Conservation (phyloP, 1,284 basidiomycete genomes). For the Xerocomus minutiporus region DNA sequence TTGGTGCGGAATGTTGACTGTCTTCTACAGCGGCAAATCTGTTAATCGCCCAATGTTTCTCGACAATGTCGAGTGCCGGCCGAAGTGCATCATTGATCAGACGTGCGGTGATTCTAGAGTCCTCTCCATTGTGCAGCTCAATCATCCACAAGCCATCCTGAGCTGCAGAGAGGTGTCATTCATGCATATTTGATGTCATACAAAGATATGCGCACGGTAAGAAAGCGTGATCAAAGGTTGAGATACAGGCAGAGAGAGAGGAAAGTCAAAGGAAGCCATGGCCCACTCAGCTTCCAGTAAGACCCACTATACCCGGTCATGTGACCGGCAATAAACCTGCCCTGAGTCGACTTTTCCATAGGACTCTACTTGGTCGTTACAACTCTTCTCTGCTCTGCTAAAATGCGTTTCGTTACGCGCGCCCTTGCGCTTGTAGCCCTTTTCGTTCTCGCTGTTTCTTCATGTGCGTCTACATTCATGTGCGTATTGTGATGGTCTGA, state of each 20-base stretch:
- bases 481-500: slow-evolving; percentile 3
- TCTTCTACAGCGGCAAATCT: slow-evolving; percentile 39
- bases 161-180: slow-evolving; percentile 38
- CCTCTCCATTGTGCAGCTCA: slow-evolving; percentile 72
- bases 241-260: slow-evolving; percentile 43
- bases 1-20: slow-evolving; percentile 36
- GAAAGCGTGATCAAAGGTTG: slow-evolving; percentile 58
- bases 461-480: slow-evolving; percentile 24
- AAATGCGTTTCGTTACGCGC: slow-evolving; percentile 24
- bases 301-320: slow-evolving; percentile 7
- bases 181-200: too few species aligned
- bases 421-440: slow-evolving; percentile 18
- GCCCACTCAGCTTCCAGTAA: neutral
- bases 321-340: slow-evolving; percentile 21
- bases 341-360: slow-evolving; percentile 18
- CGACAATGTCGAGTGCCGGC: slow-evolving; percentile 74
- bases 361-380: neutral
- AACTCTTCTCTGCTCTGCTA: neutral
- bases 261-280: slow-evolving; percentile 20
- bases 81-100: slow-evolving; percentile 61
- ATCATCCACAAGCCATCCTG: slow-evolving; percentile 64
- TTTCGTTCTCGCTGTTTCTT: slow-evolving; percentile 19
- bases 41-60: slow-evolving; percentile 68
- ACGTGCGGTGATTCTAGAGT: slow-evolving; percentile 64
- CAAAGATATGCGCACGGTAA: slow-evolving; percentile 46